Evolutionary conservation across 345 rosid genomes (phyloP).

Genomic region (Erodium maritimum): DNA sequence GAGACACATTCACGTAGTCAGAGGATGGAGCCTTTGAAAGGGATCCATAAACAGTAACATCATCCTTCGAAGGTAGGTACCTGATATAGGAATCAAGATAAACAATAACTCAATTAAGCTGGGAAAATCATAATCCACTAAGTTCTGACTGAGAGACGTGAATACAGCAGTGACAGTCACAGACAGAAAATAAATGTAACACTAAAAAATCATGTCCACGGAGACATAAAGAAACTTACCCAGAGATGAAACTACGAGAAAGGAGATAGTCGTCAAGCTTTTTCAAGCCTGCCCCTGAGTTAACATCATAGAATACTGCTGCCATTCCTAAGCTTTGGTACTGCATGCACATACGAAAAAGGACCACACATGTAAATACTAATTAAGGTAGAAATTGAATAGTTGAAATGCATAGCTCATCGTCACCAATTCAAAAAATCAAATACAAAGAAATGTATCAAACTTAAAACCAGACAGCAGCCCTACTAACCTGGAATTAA

Average conservation of each 20-base stretch:
- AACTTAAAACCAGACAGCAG: neutral
- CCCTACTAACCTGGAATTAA: neutral
- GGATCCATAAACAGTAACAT: slow-evolving; percentile 46
- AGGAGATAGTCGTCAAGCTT: slow-evolving; percentile 75
- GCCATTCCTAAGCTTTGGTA: slow-evolving; percentile 35
- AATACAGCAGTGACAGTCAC: neutral
- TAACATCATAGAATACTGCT: slow-evolving; percentile 32
- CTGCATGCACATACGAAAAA: too few species aligned
- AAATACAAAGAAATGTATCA: neutral
- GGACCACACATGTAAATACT: too few species aligned
- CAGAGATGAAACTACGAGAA: slow-evolving; percentile 71
- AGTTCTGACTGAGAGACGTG: too few species aligned
- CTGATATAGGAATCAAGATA: slow-evolving; percentile 15
- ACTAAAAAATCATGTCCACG: neutral
- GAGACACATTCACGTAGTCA: slow-evolving; percentile 44
- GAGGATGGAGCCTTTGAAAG: slow-evolving; percentile 52
- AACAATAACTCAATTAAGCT: neutral
- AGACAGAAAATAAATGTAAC: neutral
- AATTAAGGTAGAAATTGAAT: neutral
- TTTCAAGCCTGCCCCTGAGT: slow-evolving; percentile 60
- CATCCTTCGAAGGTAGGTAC: slow-evolving; percentile 94
- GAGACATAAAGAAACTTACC: slow-evolving; percentile 28
- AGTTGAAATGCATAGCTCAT: neutral
- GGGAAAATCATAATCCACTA: too few species aligned
- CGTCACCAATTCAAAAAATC: neutral